Conservation (phyloP, 352 stramenopile genomes). For the Chrysophaeum taylorii region DNA sequence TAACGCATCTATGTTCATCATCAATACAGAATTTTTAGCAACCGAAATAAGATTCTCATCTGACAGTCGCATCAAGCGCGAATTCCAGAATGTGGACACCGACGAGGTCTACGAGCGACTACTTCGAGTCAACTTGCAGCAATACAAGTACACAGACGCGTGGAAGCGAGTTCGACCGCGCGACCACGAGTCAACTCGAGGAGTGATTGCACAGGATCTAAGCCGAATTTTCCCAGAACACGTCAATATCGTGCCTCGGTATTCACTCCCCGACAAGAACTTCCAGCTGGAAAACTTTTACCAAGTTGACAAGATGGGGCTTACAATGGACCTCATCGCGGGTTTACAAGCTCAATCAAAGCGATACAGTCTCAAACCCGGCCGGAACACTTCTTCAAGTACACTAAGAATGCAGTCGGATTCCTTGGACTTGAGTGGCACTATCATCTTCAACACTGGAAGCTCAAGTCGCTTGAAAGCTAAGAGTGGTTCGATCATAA, state of each 20-base stretch:
- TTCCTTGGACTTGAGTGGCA: too few species aligned
- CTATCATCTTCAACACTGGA: too few species aligned
- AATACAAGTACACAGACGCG: slow-evolving; percentile 75
- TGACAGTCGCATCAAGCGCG: slow-evolving; percentile 77
- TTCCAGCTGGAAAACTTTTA: slow-evolving; percentile 75
- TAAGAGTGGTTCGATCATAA: too few species aligned
- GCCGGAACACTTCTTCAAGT: too few species aligned
- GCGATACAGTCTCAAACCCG: too few species aligned
- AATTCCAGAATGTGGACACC: slow-evolving; percentile 72
- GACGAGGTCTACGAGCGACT: slow-evolving; percentile 73
- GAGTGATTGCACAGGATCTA: slow-evolving; percentile 83
- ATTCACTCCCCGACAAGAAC: slow-evolving; percentile 65
- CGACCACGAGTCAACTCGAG: slow-evolving; percentile 50
- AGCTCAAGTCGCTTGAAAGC: too few species aligned
- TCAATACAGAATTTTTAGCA: slow-evolving; percentile 62
- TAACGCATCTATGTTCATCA: slow-evolving; percentile 25
- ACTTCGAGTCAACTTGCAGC: slow-evolving; percentile 65
- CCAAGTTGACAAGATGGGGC: slow-evolving; percentile 80
- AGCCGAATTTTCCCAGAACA: slow-evolving; percentile 78
- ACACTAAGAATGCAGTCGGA: too few species aligned
- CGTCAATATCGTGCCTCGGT: slow-evolving; percentile 64
- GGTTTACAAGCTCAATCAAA: slow-evolving; percentile 74
- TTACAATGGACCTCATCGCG: slow-evolving; percentile 74
- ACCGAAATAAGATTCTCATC: slow-evolving; percentile 76
- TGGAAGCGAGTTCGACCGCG: slow-evolving; percentile 72